Base-by-base conservation (phyloP, 441 rosid genomes). In the Adansonia madagascariensis region DNA sequence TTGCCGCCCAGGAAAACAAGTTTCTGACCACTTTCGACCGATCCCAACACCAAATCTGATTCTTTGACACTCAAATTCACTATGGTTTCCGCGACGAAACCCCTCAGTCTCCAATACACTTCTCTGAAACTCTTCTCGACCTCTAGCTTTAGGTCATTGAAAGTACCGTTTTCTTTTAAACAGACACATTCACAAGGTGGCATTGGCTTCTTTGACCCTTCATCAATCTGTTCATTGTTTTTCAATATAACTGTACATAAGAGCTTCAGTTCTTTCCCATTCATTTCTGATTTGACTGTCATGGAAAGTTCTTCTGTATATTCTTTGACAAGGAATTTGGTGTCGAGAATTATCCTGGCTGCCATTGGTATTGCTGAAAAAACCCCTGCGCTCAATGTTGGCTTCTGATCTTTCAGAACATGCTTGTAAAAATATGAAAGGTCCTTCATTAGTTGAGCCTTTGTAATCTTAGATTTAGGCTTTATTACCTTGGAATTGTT, bases 251-350 rank as follows among this genome's bases (percentile, higher is more conserved):
- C 80, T 0, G 93, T 91, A 78, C 97, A 94, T 6, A 80, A 88
- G 3, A 93, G 80, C 50, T 81, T 87, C 57, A 87, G n/a, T 77
- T 35, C 4, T 11, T 87, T 91, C 8, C 86, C 89, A 73, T 84
- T 86, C 20, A 75, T 50, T 3, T 14, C 1, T 24, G 79, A 18
- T 9, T 55, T 75, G 27, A 80, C 79, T 74, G 81, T 81, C 18
- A 79, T 22, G 0, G 74, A 78, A 9, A 81, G 56, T 0, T 80
- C 86, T 61, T 77, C 82, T 3, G 35, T 24, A 75, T 89, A 93
- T 75, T 92, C 95, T 84, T 95, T 95, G 73, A 85, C 79, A 22
- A 93, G 78, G 83, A 86, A 82, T 75, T 90, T 95, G 9, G 95
- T 72, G 78, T 95, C 98, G 14, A 91, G 92, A 76, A 95, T 87